These are phyloP conservation scores for Cladosporium sp. DNA, from an alignment of 2,329 filamentous ascomycete species.

Conservation along the genomic window DNA sequence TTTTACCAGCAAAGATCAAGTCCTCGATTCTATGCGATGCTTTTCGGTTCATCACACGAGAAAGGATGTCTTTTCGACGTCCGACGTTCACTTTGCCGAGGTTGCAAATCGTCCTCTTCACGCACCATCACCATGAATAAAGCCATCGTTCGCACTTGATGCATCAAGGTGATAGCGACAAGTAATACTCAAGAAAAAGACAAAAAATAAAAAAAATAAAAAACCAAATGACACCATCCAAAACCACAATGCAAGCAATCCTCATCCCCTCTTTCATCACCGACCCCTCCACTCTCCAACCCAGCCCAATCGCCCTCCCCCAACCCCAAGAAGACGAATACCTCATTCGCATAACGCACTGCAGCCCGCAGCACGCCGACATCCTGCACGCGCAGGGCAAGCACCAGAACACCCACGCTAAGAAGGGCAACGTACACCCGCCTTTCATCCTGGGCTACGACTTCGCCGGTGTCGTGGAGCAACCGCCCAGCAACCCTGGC, in stretches of 20 bases:
- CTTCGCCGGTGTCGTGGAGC: slow-evolving; percentile 52
- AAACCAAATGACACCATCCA: too few relatives aligned
- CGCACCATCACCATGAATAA: too few relatives aligned
- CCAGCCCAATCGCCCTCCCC: slow-evolving; percentile 30
- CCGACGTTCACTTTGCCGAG: neutral
- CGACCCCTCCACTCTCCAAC: slow-evolving; percentile 26
- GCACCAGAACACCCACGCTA: slow-evolving; percentile 55
- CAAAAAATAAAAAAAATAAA: too few relatives aligned
- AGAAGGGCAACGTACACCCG: slow-evolving; percentile 48
- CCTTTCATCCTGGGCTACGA: slow-evolving; percentile 59
- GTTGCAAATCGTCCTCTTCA: neutral
- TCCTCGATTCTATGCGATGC: too few relatives aligned
- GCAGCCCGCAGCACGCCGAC: slow-evolving; percentile 58
- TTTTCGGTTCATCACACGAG: too few relatives aligned
- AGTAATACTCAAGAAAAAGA: too few relatives aligned
- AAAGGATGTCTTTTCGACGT: too few relatives aligned
- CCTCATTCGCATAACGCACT: slow-evolving; percentile 50
- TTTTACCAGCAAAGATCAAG: too few relatives aligned
- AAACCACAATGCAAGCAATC: slow-evolving; percentile 39
- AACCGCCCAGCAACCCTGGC: slow-evolving; percentile 33
- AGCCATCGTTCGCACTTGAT: too few relatives aligned
- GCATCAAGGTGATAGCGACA: too few relatives aligned
- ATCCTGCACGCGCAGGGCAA: slow-evolving; percentile 56
- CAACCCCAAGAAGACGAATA: slow-evolving; percentile 34
- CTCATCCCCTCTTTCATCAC: slow-evolving; percentile 35